phyloP scores from a whole-genome alignment of 2,329 filamentous ascomycete genomes.

The Anthostomella pinea region DNA sequence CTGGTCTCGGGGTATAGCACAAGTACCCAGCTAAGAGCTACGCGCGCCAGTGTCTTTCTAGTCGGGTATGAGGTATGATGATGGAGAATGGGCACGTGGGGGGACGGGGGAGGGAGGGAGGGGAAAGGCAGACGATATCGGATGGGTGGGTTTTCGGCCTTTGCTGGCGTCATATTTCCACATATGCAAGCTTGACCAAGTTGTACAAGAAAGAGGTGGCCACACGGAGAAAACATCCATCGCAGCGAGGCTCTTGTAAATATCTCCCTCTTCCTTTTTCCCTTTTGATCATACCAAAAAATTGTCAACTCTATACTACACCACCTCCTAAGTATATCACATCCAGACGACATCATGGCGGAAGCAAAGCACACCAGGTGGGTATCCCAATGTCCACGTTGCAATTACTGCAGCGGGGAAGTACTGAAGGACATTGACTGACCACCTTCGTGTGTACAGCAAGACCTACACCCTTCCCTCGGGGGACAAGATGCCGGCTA shows the following conservation, averaged over 20 bases:
- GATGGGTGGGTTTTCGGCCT: not conserved
- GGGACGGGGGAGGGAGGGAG: no score
- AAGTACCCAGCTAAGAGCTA: no score
- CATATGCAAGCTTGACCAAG: conserved; percentile 1
- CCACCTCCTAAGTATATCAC: not conserved
- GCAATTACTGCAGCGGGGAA: no score
- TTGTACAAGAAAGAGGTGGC: no score
- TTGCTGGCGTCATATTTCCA: conserved; percentile 5
- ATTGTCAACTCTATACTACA: not conserved
- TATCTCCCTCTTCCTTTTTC: not conserved
- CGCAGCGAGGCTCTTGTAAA: no score
- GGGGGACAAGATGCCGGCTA: conserved; percentile 72
- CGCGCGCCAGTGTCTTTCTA: no score
- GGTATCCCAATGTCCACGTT: no score
- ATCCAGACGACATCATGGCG: conserved; percentile 19
- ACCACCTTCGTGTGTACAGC: conserved; percentile 21
- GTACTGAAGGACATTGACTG: conserved; percentile 1
- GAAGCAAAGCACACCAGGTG: conserved; percentile 27
- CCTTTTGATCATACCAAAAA: not conserved
- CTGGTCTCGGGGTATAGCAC: no score
- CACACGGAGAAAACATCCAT: no score
- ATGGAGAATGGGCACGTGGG: no score
- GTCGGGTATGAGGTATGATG: no score
- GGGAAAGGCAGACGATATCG: conserved; percentile 1
- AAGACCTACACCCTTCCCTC: conserved; percentile 69